Evolutionary conservation across 1,284 basidiomycete species (phyloP), one percentile per base, ranked within the genome.

Genomic region (Cryptococcus sp.): DNA sequence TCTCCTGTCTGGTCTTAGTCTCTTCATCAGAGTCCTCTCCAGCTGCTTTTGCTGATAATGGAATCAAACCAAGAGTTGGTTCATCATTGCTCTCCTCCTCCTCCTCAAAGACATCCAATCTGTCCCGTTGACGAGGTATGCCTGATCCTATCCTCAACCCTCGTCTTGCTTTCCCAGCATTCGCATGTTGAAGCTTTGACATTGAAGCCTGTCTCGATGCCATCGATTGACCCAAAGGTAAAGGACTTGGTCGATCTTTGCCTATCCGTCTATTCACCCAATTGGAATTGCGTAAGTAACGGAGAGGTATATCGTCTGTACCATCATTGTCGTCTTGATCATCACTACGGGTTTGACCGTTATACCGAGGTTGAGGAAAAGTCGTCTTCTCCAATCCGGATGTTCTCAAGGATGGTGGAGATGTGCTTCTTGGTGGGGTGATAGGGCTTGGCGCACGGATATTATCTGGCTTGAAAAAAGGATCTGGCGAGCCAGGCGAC

Each of bases 21-120:
- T 32, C 38, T 30, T 49, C 59, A 10, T 51, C 50, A 5, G 36
- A 49, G 36, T 62, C 61, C 38, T 64, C 61, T 3, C 67, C 66
- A 15, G 66, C 60, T 14, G 59, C 57, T 31, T 34, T 15, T 0
- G 64, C 60, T 5, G 59, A 56, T 4, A 31, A 46, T 1, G 63
- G 64, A 14, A 63, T 51, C 50, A 65, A 60, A 71, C 49, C 1
- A 65, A 65, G 43, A 71, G 68, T 11, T 65, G 65, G 10, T 63
- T 64, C 45, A 56, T 58, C 11, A 62, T 53, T 13, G 59, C 54
- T n/a, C 46, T 33, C 41, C 15, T 15, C 23, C 23, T 23, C 23
- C 23, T 23, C 23, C 23, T 23, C 23, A 23, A 23, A 23, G 23
- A 23, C 23, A 23, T 23, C 23, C 23, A 23, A 23, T 23, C 23